Conservation (phyloP, 345 rosid genomes). For the Citrus inodora region DNA sequence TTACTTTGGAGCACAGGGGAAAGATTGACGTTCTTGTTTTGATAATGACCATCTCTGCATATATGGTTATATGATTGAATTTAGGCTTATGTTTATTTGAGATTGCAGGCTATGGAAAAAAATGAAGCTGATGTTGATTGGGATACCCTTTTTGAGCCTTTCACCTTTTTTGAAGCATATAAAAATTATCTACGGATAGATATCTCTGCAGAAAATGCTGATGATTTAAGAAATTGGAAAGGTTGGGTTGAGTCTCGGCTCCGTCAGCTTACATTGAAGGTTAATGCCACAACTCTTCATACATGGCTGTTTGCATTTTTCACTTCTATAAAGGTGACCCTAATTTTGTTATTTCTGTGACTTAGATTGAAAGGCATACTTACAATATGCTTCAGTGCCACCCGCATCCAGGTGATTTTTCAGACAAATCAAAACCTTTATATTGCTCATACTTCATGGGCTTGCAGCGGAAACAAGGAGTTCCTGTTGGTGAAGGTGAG, state of each 20-base stretch:
- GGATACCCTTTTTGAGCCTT: constrained; percentile 85
- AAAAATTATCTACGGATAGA: constrained; percentile 89
- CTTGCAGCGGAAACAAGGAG: constrained; percentile 91
- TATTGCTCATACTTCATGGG: constrained; percentile 90
- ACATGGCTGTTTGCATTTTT: not conserved
- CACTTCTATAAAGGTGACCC: not conserved
- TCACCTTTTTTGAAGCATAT: constrained; percentile 89
- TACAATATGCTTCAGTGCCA: constrained; percentile 88
- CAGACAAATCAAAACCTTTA: constrained; percentile 65
- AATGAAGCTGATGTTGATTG: constrained; percentile 79
- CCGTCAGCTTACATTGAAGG: constrained; percentile 92
- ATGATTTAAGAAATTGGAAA: constrained; percentile 90
- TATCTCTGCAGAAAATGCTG: constrained; percentile 71
- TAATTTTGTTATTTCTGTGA: constrained; percentile 24
- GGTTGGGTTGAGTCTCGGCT: constrained; percentile 99
- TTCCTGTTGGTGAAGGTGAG: constrained; percentile 66
- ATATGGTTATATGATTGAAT: not conserved
- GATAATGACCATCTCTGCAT: not conserved
- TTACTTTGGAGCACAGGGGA: not conserved
- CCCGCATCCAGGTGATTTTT: constrained; percentile 86
- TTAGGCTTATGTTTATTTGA: constrained; percentile 18
- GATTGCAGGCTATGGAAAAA: constrained; percentile 81
- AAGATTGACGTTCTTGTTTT: constrained; percentile 1
- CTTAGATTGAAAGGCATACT: constrained; percentile 88
- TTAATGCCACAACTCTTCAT: constrained; percentile 12